Evolutionary conservation across 2,329 filamentous ascomycete species (phyloP).

Genomic region (Leptographium wingfieldii): DNA sequence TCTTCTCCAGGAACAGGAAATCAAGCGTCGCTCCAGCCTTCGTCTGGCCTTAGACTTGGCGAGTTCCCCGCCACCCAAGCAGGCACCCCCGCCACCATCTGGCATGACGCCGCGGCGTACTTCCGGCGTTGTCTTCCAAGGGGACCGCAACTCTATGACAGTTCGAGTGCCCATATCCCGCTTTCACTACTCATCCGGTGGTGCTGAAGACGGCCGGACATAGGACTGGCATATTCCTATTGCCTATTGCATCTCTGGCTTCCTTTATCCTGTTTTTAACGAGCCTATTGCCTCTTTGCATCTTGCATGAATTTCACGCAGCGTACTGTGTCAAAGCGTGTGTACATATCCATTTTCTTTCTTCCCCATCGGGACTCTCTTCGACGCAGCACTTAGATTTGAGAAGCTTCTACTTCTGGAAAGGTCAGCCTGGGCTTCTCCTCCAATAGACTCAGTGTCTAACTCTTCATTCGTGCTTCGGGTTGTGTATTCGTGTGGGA

Average conservation of each 20-base stretch:
- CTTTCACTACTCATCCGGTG: neutral
- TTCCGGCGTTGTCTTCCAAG: neutral
- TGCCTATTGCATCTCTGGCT: neutral
- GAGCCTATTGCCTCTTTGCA: neutral
- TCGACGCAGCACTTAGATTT: neutral
- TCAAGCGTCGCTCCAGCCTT: neutral
- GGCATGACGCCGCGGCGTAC: neutral
- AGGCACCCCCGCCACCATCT: neutral
- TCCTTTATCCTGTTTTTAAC: neutral
- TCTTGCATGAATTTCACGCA: neutral
- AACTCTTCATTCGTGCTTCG: neutral
- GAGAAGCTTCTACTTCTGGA: neutral
- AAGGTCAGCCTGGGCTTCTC: neutral
- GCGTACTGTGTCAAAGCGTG: neutral
- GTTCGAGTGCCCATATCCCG: conserved; percentile 3
- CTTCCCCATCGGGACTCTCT: neutral
- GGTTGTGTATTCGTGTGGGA: too few relatives aligned
- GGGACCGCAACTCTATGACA: neutral
- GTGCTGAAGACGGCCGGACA: neutral
- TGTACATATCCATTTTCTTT: neutral
- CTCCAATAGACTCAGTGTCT: neutral
- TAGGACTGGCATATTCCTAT: neutral
- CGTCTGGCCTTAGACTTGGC: neutral
- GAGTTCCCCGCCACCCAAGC: neutral
- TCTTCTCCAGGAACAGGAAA: conserved; percentile 4